These are phyloP conservation scores for Lachnellula hyalina DNA, from an alignment of 2,329 filamentous ascomycete genomes.

Conservation along the genomic window DNA sequence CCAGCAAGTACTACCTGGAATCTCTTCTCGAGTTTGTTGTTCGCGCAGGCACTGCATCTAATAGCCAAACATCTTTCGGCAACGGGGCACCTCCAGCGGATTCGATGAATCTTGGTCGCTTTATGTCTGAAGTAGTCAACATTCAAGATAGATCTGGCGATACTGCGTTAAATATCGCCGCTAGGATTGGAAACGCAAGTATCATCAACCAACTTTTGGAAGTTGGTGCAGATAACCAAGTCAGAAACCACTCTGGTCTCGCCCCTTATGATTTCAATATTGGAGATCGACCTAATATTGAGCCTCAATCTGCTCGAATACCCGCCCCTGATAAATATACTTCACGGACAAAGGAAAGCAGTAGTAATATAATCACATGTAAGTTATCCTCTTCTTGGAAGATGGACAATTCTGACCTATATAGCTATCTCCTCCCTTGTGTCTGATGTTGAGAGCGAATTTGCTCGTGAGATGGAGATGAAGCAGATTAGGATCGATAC, in stretches of 20 bases:
- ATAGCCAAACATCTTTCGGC: conserved; percentile 40
- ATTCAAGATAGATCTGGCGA: conserved; percentile 91
- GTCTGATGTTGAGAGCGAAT: conserved; percentile 70
- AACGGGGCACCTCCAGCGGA: conserved; percentile 21
- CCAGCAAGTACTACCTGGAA: conserved; percentile 94
- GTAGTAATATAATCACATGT: conserved; percentile 75
- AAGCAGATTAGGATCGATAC: conserved; percentile 82
- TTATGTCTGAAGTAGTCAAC: conserved; percentile 97
- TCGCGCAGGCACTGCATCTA: conserved; percentile 66
- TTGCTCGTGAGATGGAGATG: conserved; percentile 72
- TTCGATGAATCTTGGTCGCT: conserved; percentile 76
- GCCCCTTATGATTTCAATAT: conserved; percentile 93
- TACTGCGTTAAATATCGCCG: conserved; percentile 89
- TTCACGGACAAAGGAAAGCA: conserved; percentile 57
- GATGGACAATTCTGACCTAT: conserved; percentile 33
- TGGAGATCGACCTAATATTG: conserved; percentile 52
- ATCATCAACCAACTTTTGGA: conserved; percentile 97
- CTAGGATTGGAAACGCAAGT: conserved; percentile 84
- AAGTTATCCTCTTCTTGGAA: conserved; percentile 37
- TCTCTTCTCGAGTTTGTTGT: conserved; percentile 92
- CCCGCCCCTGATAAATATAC: conserved; percentile 42
- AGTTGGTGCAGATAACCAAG: conserved; percentile 87
- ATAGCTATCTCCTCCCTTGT: conserved; percentile 78
- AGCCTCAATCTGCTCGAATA: conserved; percentile 40
- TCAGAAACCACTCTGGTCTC: conserved; percentile 84